These are phyloP conservation scores for Lecanicillium sp. DNA, from an alignment of 2,329 filamentous ascomycete species.

Conservation along the genomic window DNA sequence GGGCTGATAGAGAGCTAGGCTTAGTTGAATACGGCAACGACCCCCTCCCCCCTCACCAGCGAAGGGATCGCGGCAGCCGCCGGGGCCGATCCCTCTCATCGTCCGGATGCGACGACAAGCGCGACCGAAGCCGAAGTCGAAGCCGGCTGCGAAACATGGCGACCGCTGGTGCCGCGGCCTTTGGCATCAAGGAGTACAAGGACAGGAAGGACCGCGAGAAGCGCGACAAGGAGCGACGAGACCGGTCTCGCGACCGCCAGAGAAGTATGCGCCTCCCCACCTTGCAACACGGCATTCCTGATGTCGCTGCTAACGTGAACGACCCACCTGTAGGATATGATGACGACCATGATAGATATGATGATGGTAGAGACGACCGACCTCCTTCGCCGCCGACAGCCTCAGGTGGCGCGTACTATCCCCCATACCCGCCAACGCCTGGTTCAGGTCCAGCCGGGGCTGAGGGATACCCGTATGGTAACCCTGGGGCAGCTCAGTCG, in stretches of 20 bases:
- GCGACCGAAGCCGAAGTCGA: slow-evolving; percentile 41
- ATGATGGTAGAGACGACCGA: slow-evolving; percentile 29
- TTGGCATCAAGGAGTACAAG: slow-evolving; percentile 54
- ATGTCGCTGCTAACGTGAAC: slow-evolving; percentile 9
- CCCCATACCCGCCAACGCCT: slow-evolving; percentile 28
- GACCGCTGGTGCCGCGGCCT: slow-evolving; percentile 51
- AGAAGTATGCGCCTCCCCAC: slow-evolving; percentile 5
- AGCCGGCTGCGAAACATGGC: slow-evolving; percentile 49
- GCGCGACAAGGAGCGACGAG: slow-evolving; percentile 25
- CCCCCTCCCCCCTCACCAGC: slow-evolving; percentile 40
- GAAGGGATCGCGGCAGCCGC: slow-evolving; percentile 33
- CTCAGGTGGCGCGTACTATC: slow-evolving; percentile 44
- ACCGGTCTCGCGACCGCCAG: slow-evolving; percentile 20
- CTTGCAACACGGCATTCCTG: background rate
- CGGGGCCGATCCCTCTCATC: slow-evolving; percentile 25
- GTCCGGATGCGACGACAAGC: slow-evolving; percentile 22
- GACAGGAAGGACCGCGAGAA: slow-evolving; percentile 39
- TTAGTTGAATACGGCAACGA: slow-evolving; percentile 59
- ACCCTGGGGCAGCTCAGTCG: slow-evolving; percentile 21
- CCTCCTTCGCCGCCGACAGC: slow-evolving; percentile 40
- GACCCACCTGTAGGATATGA: slow-evolving; percentile 22
- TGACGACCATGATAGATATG: slow-evolving; percentile 26
- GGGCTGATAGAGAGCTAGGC: slow-evolving; percentile 59
- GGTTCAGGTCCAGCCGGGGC: slow-evolving; percentile 12
- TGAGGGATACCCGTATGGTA: slow-evolving; percentile 28